A percentile compares a stretch with the other conserved stretches of the same genome.
phyloP scores from a whole-genome alignment of 2,329 filamentous ascomycete species.

The Microdochium paspali region DNA sequence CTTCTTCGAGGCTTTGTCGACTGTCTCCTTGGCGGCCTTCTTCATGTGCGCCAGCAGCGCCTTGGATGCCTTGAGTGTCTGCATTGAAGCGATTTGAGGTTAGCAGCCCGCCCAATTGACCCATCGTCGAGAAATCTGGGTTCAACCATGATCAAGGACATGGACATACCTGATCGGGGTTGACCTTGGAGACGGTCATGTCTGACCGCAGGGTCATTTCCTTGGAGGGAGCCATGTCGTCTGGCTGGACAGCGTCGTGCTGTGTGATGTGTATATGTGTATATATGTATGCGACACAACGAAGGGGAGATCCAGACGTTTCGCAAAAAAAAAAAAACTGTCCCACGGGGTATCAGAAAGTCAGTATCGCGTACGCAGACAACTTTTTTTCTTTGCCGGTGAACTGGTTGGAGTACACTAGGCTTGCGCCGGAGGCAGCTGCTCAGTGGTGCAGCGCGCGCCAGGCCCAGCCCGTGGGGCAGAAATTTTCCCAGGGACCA shows the following conservation, averaged over 20 bases:
- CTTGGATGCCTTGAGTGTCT: slow-evolving; percentile 55
- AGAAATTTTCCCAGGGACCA: neutral
- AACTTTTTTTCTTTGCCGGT: neutral
- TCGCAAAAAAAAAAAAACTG: neutral
- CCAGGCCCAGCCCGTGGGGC: neutral
- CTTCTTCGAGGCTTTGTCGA: slow-evolving; percentile 38
- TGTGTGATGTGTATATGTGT: too few relatives aligned
- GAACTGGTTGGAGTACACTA: neutral
- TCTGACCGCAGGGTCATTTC: slow-evolving; percentile 20
- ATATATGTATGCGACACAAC: neutral
- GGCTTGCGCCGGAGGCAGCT: too few relatives aligned
- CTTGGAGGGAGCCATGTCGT: slow-evolving; percentile 31
- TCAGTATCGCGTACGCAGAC: neutral
- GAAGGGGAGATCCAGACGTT: neutral
- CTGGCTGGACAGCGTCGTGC: neutral
- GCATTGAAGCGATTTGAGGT: neutral
- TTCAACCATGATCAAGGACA: neutral
- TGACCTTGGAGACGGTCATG: slow-evolving; percentile 22
- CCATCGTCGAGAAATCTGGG: too few relatives aligned
- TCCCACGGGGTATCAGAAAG: too few relatives aligned
- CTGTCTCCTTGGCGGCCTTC: slow-evolving; percentile 39
- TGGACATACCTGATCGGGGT: slow-evolving; percentile 29
- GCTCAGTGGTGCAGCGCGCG: neutral
- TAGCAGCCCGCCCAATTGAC: too few relatives aligned
- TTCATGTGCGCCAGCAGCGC: slow-evolving; percentile 54